These are phyloP conservation scores for Saprolegnia parasitica DNA, from an alignment of 352 stramenopile genomes.

Conservation along the genomic window DNA sequence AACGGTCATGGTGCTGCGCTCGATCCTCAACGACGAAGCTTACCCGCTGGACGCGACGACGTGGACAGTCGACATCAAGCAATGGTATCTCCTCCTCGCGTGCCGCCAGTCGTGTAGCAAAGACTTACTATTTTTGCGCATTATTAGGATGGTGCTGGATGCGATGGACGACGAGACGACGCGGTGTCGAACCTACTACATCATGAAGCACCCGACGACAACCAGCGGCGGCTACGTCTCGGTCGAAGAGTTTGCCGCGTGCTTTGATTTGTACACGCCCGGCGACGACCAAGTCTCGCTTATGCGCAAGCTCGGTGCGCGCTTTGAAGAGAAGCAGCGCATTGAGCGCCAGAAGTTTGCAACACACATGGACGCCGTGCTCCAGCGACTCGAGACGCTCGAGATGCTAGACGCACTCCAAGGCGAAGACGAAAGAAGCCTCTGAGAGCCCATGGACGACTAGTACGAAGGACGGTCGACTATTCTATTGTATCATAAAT, in stretches of 20 bases:
- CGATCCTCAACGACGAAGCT: slow-evolving; percentile 23
- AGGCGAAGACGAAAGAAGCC: not conserved
- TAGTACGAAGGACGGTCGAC: too few species aligned
- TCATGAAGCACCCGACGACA: slow-evolving; percentile 13
- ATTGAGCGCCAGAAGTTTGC: slow-evolving; percentile 14
- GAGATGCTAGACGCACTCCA: slow-evolving; percentile 9
- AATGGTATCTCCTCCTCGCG: slow-evolving; percentile 11
- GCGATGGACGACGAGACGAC: not conserved
- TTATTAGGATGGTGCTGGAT: slow-evolving; percentile 22
- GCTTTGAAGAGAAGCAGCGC: slow-evolving; percentile 10
- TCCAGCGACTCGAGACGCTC: slow-evolving; percentile 8
- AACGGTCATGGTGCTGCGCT: slow-evolving; percentile 2
- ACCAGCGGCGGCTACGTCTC: slow-evolving; percentile 1
- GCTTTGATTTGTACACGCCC: slow-evolving; percentile 1
- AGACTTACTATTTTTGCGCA: not conserved
- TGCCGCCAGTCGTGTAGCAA: not conserved
- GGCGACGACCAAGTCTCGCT: not conserved
- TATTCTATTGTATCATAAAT: not conserved
- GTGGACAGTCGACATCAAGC: slow-evolving; percentile 18
- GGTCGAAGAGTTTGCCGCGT: slow-evolving; percentile 6
- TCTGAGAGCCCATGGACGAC: not conserved
- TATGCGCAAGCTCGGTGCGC: not conserved
- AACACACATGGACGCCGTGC: slow-evolving; percentile 10
- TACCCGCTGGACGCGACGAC: not conserved
- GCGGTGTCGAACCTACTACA: slow-evolving; percentile 19